Base-by-base conservation (phyloP, 2,329 filamentous ascomycete genomes). In the Aspergillus quadricinctus region DNA sequence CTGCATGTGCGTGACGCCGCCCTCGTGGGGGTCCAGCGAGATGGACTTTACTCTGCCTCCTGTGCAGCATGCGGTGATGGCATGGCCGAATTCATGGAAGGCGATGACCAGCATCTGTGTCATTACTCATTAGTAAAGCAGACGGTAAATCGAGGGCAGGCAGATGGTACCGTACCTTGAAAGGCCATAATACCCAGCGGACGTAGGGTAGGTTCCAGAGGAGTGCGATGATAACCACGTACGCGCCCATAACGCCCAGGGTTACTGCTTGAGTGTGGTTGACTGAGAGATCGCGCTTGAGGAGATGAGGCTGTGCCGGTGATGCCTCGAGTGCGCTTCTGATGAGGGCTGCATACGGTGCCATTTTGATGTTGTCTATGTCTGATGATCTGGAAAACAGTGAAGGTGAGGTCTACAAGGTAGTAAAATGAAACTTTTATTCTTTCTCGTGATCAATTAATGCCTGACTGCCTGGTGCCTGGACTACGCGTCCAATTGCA, bases 81-180 rank as follows among this genome's bases (percentile, higher is more conserved):
- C 89, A 73, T 92, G 89, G 11, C 87, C 84, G 67, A 92, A 82
- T 66, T 92, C 89, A 74, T 92, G 89, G 72, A 92, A 92, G 40
- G 89, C 89, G 61, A 92, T 92, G 52, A 90, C 88, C 21, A 92
- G 81, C 88, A 92, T 91, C 86, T 88, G 27, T 2, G n/a, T n/a
- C n/a, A n/a, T n/a, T n/a, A n/a, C n/a, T 28, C 65, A 43, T 59
- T 40, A 46, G 43, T 7, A 25, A 3, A 17, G 14, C 29, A 37
- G 48, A 41, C 3, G 7, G 43, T 46, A 21, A 29, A 45, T 10
- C n/a, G 21, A 48, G 35, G 51, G 28, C 21, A 3, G n/a, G 19
- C 3, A 29, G 45, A 31, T 58, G 69, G 61, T 69, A 88, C 86
- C 77, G 61, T 69, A 88, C 86, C 77, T 92, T 92, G 78, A 92